These are phyloP conservation scores for Exophiala mesophila DNA, from an alignment of 2,329 filamentous ascomycete species.

Conservation along the genomic window DNA sequence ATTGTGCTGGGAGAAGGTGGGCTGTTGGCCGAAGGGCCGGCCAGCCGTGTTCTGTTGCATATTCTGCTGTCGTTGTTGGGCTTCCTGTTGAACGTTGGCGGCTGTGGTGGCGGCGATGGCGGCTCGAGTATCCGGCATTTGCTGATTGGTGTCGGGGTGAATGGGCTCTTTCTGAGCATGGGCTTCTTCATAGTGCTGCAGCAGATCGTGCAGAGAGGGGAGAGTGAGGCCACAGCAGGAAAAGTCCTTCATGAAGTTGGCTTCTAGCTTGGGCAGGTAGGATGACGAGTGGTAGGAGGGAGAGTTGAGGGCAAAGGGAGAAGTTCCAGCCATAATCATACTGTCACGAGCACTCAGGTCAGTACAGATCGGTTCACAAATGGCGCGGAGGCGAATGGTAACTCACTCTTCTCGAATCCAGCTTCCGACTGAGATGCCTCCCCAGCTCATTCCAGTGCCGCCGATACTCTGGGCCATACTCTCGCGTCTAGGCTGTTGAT, in stretches of 20 bases:
- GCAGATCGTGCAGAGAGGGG: conserved; percentile 84
- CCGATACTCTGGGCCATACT: conserved; percentile 55
- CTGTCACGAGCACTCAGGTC: conserved; percentile 41
- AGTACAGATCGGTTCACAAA: too few relatives aligned
- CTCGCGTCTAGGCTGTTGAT: conserved; percentile 50
- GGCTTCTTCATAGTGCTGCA: conserved; percentile 94
- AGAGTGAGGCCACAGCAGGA: conserved; percentile 87
- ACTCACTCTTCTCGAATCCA: conserved; percentile 98
- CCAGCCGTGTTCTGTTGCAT: conserved; percentile 24
- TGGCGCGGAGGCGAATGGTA: too few relatives aligned
- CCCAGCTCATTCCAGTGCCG: conserved; percentile 88
- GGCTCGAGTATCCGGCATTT: conserved; percentile 47
- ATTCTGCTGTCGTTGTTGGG: conserved; percentile 40
- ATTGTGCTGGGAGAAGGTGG: conserved; percentile 19
- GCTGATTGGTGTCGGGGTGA: conserved; percentile 45
- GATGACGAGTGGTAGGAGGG: conserved; percentile 95
- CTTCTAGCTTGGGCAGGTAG: conserved; percentile 92
- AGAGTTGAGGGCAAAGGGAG: conserved; percentile 74
- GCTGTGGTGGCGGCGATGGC: conserved; percentile 41
- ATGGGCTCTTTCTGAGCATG: conserved; percentile 68
- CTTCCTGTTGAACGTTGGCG: conserved; percentile 47
- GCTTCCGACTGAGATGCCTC: conserved; percentile 89
- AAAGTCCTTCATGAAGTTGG: conserved; percentile 97
- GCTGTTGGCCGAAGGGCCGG: conserved; percentile 26
- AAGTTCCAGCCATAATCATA: conserved; percentile 92